Base-by-base conservation (phyloP, 305 asterid species). In the Fraxinus albicans region DNA sequence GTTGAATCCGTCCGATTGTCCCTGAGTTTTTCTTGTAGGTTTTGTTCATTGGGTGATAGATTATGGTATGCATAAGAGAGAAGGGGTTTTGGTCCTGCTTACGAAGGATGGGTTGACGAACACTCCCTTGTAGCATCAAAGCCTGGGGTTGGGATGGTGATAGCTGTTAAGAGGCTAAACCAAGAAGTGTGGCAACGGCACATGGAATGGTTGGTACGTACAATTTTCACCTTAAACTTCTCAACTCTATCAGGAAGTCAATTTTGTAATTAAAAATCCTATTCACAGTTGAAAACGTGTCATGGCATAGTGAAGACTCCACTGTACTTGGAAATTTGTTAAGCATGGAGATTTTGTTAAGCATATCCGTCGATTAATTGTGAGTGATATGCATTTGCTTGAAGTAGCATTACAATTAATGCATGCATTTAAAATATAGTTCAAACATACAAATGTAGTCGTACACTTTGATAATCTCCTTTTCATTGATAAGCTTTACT, bases 151-250 rank as follows among this genome's bases (percentile, higher is more conserved):
- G 91, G 97, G 36, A 87, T 93, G 77, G 95, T 91, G 21, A 91
- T 93, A 8, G 98, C 98, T 47, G 95, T 95, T 36, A 95, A 95
- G 85, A 88, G 89, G 90, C 88, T 93, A 2, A 95, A 92, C 73
- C 97, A 92, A 85, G 97, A 92, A 0, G 98, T 98, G 2, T 91
- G 94, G 97, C 99, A 95, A 80, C 98, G 99, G 7, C 99, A 95
- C 94, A 94, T 89, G 84, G 99, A 95, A 86, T 95, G 99, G 99
- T 69, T 95, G 97, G 99, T 95, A 76, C 65, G 96, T 84, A 23
- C n/a, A 25, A 25, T 63, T 79, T 80, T 81, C 3, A 42, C 58
- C n/a, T 29, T 73, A 36, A 40, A n/a, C 69, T 12, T 70, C 17
- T 44, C 53, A 27, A 17, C 23, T 34, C 6, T 25, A 27, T 34